Percentiles rank a stretch among this genome's conserved stretches.
Conservation (phyloP, 2,329 filamentous ascomycete species). For the Plectosphaerella cucumerina region DNA sequence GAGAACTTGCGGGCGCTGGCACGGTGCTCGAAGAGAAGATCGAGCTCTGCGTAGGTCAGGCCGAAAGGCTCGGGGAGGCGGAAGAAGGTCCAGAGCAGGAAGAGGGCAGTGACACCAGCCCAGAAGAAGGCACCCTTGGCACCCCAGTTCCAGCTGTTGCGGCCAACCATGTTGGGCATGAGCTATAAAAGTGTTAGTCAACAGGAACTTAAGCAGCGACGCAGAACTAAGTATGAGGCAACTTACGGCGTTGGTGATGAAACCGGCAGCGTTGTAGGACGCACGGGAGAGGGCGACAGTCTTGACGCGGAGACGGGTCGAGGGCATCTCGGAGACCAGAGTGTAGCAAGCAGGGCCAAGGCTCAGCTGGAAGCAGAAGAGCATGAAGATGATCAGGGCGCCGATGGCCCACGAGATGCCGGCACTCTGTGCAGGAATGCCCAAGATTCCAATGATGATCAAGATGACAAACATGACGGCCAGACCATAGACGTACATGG, state of each 20-base stretch:
- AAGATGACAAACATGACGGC: slow-evolving; percentile 33
- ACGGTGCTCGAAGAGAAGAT: slow-evolving; percentile 15
- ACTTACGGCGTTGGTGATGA: slow-evolving; percentile 28
- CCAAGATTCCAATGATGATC: slow-evolving; percentile 26
- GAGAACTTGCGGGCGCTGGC: slow-evolving; percentile 7
- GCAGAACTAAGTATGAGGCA: too few species aligned
- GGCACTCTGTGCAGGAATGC: slow-evolving; percentile 24
- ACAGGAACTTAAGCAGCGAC: too few species aligned
- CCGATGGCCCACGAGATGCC: slow-evolving; percentile 28
- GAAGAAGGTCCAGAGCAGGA: slow-evolving; percentile 24
- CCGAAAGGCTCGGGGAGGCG: slow-evolving; percentile 24
- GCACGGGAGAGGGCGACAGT: slow-evolving; percentile 40
- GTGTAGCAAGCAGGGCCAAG: slow-evolving; percentile 36
- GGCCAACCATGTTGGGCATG: slow-evolving; percentile 11
- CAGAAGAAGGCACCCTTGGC: slow-evolving; percentile 23
- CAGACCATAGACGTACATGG: slow-evolving; percentile 34
- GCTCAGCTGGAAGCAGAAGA: slow-evolving; percentile 26
- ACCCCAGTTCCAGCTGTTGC: slow-evolving; percentile 21
- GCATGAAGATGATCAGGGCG: slow-evolving; percentile 23
- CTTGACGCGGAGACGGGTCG: slow-evolving; percentile 40
- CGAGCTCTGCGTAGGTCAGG: slow-evolving; percentile 15
- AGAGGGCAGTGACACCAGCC: slow-evolving; percentile 21
- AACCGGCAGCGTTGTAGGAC: slow-evolving; percentile 34
- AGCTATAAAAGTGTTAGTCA: slow-evolving; percentile 36
- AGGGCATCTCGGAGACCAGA: slow-evolving; percentile 39